Base-by-base conservation (phyloP, 2,329 filamentous ascomycete genomes). In the Thermothelomyces thermophilus region DNA sequence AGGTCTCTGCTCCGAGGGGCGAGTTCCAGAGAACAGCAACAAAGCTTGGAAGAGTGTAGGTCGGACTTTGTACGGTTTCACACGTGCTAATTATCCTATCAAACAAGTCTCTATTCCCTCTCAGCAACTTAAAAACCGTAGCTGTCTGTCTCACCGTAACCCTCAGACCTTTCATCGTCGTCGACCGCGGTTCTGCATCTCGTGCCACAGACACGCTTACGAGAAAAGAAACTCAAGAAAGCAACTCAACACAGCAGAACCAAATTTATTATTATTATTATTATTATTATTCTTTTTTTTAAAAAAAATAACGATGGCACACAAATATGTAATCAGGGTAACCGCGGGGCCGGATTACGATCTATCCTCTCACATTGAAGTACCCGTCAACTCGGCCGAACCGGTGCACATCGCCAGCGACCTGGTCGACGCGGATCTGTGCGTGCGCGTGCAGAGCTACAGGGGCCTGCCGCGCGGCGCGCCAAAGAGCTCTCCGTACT, bases 321-420 rank as follows among this genome's bases (percentile, higher is more conserved):
- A 85, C 52, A 84, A 87, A 58, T 95, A 93, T 67, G 77, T 87
- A 44, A 76, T 97, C 54, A 80, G 79, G 58, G 84, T 96, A 48
- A 94, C 89, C 0, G 88, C 88, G 1, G 91, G 91, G 2, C 75
- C 86, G 1, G 73, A 73, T 56, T 95, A 96, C 69, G 81, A 93
- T 64, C 68, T 75, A 30, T 68, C 74, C n/a, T 77, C 78, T n/a
- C 90, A 95, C 61, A 70, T 82, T 53, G 71, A 81, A 24, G 83
- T 96, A 9, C 77, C 79, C 3, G 86, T 96, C 64, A 97, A 96
- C 70, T 75, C 73, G 10, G n/a, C 16, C 24, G 67, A 79, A 51
- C 76, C 83, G 0, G 64, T 86, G 1, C 71, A 69, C 20, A 81
- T 96, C 59, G 74, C 77, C 19, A 83, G 79, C 40, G 70, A 80